Evolutionary conservation across 495 filamentous ascomycete species (phyloP), one percentile per base, ranked within the genome.

Genomic region (Aspergillus sparsus): DNA sequence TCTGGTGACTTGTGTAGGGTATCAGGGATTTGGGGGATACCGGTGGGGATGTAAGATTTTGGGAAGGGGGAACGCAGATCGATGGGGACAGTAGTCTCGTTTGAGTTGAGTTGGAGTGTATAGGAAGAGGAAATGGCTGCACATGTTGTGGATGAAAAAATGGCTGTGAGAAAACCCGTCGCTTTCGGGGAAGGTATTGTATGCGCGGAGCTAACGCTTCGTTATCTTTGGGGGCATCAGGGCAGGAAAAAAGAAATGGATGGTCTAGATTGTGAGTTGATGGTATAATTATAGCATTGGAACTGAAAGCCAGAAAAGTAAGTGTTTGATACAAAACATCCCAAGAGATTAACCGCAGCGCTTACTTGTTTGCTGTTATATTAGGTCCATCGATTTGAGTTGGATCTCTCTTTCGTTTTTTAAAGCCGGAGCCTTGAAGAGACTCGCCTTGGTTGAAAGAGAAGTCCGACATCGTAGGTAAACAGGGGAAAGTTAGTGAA

Each of bases 1-100:
- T 62, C 49, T 62, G 49, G 39, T 67, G 64, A 18, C 33, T 13
- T 42, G 67, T 62, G 21, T 65, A 50, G 8, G 73, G 70, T 16
- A 74, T 63, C 31, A 72, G 49, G 6, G 70, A 70, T 55, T 70
- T 76, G 4, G 74, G 74, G 7, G 75, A 75, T 16, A 76, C 66
- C 5, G 74, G 72, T 5, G 75, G 70, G 2, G 74, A 76, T 21
- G 66, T 69, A 35, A 64, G 39, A 49, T 71, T 65, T 41, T 60
- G 62, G 21, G 62, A 35, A 11, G 71, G 16, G 37, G 66, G 42
- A 36, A 57, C 3, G 16, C 64, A 74, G 18, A 68, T 51, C 37
- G 66, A 66, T 11, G 71, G 68, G 15, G 68, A 65, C 18, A 71
- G 56, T 7, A 69, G 57, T 13, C 57, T 65, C 59, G 63, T 44